Evolutionary conservation across 371 early-diverging fungal genomes (phyloP), one percentile per base, ranked within the genome.

Genomic region (Mortierella sp.): DNA sequence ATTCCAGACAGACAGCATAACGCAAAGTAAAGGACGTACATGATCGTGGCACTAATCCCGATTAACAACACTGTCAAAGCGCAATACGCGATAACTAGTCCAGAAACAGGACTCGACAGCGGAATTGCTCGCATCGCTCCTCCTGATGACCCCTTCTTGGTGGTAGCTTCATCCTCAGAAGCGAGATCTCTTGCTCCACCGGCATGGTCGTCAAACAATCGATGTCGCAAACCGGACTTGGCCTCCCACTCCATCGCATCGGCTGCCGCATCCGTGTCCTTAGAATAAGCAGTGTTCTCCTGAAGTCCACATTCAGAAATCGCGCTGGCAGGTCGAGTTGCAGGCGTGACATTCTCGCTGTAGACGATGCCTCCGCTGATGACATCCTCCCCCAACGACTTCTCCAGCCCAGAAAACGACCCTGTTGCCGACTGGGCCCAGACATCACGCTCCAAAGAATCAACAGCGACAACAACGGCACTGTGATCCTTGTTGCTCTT

Each of bases 11-110:
- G 14, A 11, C 44, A 37, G 53, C 52, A 14, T 3, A 48, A 64
- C 22, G 5, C 2, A 61, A 26, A n/a, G 22, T 34, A 37, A 22
- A 66, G 22, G 10, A 69, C 73, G 24, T 73, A 73, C 73, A 78
- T 43, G 50, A 73, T 65, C 29, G 80, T 79, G 10, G 68, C 72
- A 11, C 71, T 22, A 48, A 79, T 75, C 6, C 70, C 79, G 48
- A 70, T 37, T 26, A 73, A 19, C 70, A 74, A 41, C 48, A 79
- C 2, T 1, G 48, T 16, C 72, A 74, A 65, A 5, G 80, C 58
- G 39, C 53, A 13, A 67, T 64, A 64, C 1, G 80, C 80, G 10
- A 66, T 22, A 14, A 19, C 24, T 2, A 68, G 11, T 53, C 66
- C 68, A 0, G 80, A 66, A 31, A 66, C 47, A 34, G 72, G 80